A percentile compares a stretch with the other conserved stretches of the same genome.
These are phyloP conservation scores for Nadsonia starkeyi-henricii DNA, from an alignment of 1,139 yeast species.

Conservation along the genomic window DNA sequence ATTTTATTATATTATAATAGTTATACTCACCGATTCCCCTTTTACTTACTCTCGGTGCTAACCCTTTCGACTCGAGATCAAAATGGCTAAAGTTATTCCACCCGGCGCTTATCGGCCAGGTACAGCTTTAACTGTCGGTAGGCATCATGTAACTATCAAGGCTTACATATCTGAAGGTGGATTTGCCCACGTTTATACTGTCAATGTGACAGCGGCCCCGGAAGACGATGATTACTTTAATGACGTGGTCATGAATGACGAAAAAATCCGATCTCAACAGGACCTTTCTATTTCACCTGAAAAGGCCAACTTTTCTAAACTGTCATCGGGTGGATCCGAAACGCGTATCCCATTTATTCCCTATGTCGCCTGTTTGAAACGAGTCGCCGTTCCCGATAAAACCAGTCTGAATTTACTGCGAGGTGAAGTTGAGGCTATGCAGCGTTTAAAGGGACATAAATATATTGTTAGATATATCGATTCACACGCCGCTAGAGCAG, in stretches of 20 bases:
- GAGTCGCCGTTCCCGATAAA: conserved; percentile 68
- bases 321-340: too few relatives aligned
- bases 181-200: conserved; percentile 66
- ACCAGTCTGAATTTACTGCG: conserved; percentile 50
- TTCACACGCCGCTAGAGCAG: conserved; percentile 73
- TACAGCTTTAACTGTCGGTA: conserved; percentile 50
- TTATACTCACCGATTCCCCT: too few relatives aligned
- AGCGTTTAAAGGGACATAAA: conserved; percentile 59
- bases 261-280: not conserved
- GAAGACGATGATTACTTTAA: conserved; percentile 10
- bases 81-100: conserved; percentile 14
- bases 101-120: conserved; percentile 54
- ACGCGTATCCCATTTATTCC: conserved; percentile 4
- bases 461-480: conserved; percentile 84
- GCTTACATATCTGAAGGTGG: conserved; percentile 61
- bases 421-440: conserved; percentile 73
- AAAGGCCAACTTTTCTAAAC: conserved; percentile 15
- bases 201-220: conserved; percentile 29
- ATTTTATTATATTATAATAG: too few relatives aligned
- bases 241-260: conserved; percentile 3
- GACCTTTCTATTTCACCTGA: conserved; percentile 9
- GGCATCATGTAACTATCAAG: conserved; percentile 43
- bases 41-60: too few relatives aligned
- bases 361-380: conserved; percentile 44
- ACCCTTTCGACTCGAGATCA: too few relatives aligned